Base-by-base conservation (phyloP, 1,284 basidiomycete species). In the Rhodotorula sp. region DNA sequence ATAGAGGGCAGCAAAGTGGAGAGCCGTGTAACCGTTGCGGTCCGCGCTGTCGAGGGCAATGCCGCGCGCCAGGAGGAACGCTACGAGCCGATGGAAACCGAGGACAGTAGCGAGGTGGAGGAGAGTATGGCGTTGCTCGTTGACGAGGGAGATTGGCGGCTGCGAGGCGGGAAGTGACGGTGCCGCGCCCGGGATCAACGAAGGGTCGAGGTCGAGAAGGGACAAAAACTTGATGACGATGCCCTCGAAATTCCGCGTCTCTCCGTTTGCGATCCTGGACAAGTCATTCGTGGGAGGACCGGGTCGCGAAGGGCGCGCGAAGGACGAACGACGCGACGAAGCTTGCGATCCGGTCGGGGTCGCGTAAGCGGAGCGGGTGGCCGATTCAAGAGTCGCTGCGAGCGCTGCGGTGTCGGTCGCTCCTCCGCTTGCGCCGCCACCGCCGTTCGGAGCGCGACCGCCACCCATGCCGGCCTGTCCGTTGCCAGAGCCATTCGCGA, bases 21-120 rank as follows among this genome's bases (percentile, higher is more conserved):
- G 83, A 0, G 95, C 87, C 0, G 95, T 98, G 79, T 86, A 93
- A 10, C 95, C 95, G 79, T 93, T 96, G 70, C 86, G 84, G 81
- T 99, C 96, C 67, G 91, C 88, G 4, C 86, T 85, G 79, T 98
- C 92, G 59, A 94, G 76, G 76, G 94, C 91, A 45, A 89, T 88
- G 22, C 86, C 88, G 62, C 87, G 89, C 2, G 83, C 80, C 62
- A 96, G 82, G 62, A 99, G 84, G 79, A 91, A 91, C 51, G 83
- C 80, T 17, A 88, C 86, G 22, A 99, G 85, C 3, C 86, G 83
- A 37, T 87, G 83, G 81, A 93, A 93, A 56, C 89, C 89, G 74
- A 94, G 86, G 77, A 92, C 88, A 2, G 88, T 85, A 1, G 95
- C 90, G 48, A 98, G 84, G 80, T 99, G 95, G 10, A 98, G 86